phyloP scores from a whole-genome alignment of 2,329 filamentous ascomycete species.

The Lecanoromycetidae sp. region DNA sequence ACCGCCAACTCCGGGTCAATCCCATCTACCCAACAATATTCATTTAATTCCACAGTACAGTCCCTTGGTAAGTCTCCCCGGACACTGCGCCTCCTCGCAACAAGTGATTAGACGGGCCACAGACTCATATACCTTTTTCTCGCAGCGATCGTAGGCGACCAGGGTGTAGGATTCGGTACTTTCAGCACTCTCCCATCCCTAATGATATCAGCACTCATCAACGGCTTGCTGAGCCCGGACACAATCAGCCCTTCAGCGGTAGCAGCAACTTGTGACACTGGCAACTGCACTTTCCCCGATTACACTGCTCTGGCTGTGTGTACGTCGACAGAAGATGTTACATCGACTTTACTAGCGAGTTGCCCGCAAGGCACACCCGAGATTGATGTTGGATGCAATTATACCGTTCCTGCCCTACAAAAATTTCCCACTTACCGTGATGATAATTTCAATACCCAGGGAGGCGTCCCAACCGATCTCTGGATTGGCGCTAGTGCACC shows the following conservation, averaged over 20 bases:
- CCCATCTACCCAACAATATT: too few relatives aligned
- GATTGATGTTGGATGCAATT: neutral
- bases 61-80: too few relatives aligned
- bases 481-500: too few relatives aligned
- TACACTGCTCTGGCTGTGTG: conserved; percentile 4
- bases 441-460: too few relatives aligned
- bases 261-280: neutral
- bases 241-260: neutral
- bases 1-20: neutral
- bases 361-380: neutral
- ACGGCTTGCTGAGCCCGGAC: neutral
- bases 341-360: neutral
- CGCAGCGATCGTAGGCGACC: too few relatives aligned
- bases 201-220: neutral
- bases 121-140: too few relatives aligned
- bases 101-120: too few relatives aligned
- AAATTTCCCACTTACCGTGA: neutral
- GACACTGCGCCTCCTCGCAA: too few relatives aligned
- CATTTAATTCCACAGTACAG: neutral
- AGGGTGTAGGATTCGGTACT: too few relatives aligned
- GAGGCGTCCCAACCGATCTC: too few relatives aligned
- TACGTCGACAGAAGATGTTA: conserved; percentile 3
- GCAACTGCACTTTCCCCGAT: neutral
- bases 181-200: too few relatives aligned
- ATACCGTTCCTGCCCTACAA: neutral